Base-by-base conservation (phyloP, 2,329 filamentous ascomycete species). In the Pyricularia sp. region DNA sequence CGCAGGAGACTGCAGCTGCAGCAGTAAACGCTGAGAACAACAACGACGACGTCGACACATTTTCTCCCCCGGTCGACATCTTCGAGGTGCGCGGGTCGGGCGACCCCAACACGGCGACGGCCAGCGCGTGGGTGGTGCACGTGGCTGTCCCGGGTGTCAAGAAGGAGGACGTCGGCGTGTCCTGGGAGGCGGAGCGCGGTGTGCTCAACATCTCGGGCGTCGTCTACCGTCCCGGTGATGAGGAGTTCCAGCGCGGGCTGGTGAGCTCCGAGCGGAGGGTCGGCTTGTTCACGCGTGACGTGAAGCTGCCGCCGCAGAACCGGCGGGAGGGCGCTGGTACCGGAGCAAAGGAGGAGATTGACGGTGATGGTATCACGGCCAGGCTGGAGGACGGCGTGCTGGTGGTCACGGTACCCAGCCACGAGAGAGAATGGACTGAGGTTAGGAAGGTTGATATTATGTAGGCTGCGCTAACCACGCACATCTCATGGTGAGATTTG, bases 311-410 rank as follows among this genome's bases (percentile, higher is more conserved):
- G 64, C 85, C 83, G 36, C 84, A 77, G 63, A 76, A 68, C 17
- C 72, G 72, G 3, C 76, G 75, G 58, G 84, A 81, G 20, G 17
- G 84, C 81, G 33, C 87, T 88, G 9, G 83, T 7, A n/a, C 85
- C 71, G 81, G 14, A 68, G 36, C 36, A 61, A 31, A 69, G 28
- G 88, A 88, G 30, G 83, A 85, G 71, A 81, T 95, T 20, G 89
- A 93, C 73, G 85, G 83, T 1, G 84, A 89, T 66, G 82, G 79
- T 28, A 94, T 95, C 75, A 85, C 83, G 2, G 92, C 92, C 2
- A 92, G 88, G 79, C 84, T 96, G 79, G 90, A 93, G 77, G 90
- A 95, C 75, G 92, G 92, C 5, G 81, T 96, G 1, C 78, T 96
- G 72, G 82, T 89, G 50, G 83, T 96, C n/a, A 88, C 86, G n/a